A percentile compares a stretch with the other conserved stretches of the same genome.
These are phyloP conservation scores for Fimicolochytrium jonesii DNA, from an alignment of 192 early-diverging fungal species.

Conservation along the genomic window DNA sequence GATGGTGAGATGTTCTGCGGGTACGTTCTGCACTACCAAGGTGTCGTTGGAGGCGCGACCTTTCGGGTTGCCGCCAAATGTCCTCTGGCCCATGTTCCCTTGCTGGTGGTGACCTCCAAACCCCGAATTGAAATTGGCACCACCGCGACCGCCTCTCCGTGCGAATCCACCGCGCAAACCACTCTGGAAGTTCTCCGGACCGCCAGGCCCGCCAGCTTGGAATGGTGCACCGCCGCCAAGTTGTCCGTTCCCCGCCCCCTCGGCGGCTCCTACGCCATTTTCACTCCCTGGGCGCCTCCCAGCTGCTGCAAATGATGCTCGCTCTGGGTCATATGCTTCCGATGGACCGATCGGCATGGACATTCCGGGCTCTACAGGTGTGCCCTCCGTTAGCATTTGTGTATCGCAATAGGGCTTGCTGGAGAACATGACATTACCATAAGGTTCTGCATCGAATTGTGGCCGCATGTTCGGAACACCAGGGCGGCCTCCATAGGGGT, in stretches of 20 bases:
- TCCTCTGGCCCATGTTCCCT: background rate
- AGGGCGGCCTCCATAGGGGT: no score
- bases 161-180: constrained; percentile 6
- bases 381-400: background rate
- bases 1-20: constrained; percentile 58
- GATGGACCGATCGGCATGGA: background rate
- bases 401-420: background rate
- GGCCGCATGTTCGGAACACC: no score
- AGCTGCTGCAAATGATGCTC: constrained; percentile 28
- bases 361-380: constrained; percentile 10
- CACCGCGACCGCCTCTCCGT: constrained; percentile 46
- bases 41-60: constrained; percentile 35
- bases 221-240: no score
- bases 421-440: background rate
- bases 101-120: constrained; percentile 28
- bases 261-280: no score
- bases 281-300: background rate
- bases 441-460: background rate
- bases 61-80: background rate
- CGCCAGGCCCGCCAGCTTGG: no score
- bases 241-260: no score
- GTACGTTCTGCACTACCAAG: constrained; percentile 75
- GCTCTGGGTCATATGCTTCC: constrained; percentile 55
- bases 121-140: constrained; percentile 31
- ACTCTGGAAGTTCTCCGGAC: constrained; percentile 4